A percentile compares a stretch with the other conserved stretches of the same genome.
These are phyloP conservation scores for Fusarium euwallaceae DNA, from an alignment of 2,329 filamentous ascomycete genomes.

Conservation along the genomic window DNA sequence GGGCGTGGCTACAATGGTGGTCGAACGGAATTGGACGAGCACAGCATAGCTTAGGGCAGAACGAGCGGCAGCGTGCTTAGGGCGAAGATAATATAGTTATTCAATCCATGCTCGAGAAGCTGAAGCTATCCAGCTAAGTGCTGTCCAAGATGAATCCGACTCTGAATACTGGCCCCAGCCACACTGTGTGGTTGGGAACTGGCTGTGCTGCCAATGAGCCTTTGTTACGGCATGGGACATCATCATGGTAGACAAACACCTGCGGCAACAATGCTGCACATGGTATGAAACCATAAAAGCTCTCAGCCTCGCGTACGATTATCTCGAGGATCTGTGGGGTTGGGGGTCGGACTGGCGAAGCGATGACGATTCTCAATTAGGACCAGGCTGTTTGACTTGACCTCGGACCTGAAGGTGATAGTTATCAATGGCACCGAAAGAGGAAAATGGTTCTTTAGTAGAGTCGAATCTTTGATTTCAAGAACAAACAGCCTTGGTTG, in stretches of 20 bases:
- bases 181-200: not conserved
- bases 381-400: not conserved
- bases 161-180: not conserved
- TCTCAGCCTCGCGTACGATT: not conserved
- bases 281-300: not conserved
- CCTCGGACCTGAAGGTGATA: not conserved
- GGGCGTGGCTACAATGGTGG: not conserved
- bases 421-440: not conserved
- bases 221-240: not conserved
- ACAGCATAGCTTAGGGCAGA: not conserved
- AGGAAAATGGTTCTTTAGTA: not conserved
- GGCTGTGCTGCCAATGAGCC: not conserved
- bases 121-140: not conserved
- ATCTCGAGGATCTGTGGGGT: too few relatives aligned
- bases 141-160: not conserved
- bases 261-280: not conserved
- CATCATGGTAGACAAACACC: not conserved
- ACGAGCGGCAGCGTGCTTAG: not conserved
- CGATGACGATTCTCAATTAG: not conserved
- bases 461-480: not conserved
- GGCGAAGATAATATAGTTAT: not conserved
- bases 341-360: not conserved
- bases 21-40: not conserved
- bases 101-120: not conserved
- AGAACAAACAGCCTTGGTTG: not conserved